Evolutionary conservation across 768 basidiomycete species (phyloP), one percentile per base, ranked within the genome.

Genomic region (Mycena vitilis): DNA sequence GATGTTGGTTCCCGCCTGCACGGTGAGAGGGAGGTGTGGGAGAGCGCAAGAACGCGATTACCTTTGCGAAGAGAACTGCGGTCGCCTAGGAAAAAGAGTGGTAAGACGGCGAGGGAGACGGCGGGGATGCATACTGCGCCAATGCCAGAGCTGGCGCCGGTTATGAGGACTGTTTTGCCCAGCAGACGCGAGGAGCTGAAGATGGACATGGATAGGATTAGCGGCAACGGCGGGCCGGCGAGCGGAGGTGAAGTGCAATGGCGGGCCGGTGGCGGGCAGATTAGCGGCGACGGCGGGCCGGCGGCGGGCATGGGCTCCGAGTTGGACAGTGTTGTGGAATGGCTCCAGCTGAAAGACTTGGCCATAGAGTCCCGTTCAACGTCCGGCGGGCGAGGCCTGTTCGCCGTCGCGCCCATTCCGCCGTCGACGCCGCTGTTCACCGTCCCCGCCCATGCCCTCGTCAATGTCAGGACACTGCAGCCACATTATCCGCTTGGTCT

Each of bases 91-190:
- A 58, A 57, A 48, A 55, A 59, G 40, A 51, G 47, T 60, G 42
- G 3, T 42, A 44, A 51, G 58, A 20, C n/a, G 20, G 51, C 30
- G n/a, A 30, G 37, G 22, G 4, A 45, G 23, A 16, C 45, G 53
- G 58, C 23, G 20, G 40, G 38, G 20, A 22, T n/a, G 79, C 91
- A 76, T 74, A 94, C 94, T 63, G 94, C 92, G 63, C 95, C 95
- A 71, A 97, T 97, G 51, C 95, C 95, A 49, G 91, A 88, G 76
- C 92, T 94, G 5, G 95, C 95, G 23, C 95, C 95, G 36, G 95
- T 97, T 68, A 97, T 86, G 57, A 97, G 86, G 65, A 95, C 92
- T 40, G 90, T 94, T 80, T 95, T 95, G 74, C 91, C 92, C 47
- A 91, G 77, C n/a, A 95, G 81, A 73, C 92, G 89, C 59, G 92